Percentiles rank a stretch among this genome's conserved stretches.
These are phyloP conservation scores for Amorphotheca resinae DNA, from an alignment of 495 filamentous ascomycete genomes.

Conservation along the genomic window DNA sequence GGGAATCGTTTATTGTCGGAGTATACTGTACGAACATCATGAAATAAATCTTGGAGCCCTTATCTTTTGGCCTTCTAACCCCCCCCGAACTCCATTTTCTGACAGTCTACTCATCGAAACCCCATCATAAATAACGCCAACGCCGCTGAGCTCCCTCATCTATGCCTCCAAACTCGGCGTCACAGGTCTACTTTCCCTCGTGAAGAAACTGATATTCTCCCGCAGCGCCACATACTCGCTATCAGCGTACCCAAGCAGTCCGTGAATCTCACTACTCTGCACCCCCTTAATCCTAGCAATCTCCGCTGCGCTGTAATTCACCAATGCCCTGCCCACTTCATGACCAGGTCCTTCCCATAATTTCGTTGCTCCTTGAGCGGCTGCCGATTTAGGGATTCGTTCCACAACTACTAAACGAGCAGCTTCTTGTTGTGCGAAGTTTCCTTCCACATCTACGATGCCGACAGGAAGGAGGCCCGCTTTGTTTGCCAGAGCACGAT, in stretches of 20 bases:
- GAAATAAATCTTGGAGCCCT: too few relatives aligned
- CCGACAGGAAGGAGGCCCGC: conserved; percentile 87
- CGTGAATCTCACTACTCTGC: conserved; percentile 66
- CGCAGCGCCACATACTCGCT: conserved; percentile 87
- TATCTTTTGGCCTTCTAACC: too few relatives aligned
- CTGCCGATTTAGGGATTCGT: conserved; percentile 4
- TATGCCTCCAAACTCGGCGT: conserved; percentile 27
- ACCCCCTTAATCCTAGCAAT: conserved; percentile 74
- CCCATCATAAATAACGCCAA: too few relatives aligned
- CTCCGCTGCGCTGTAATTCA: conserved; percentile 83
- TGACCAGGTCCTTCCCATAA: conserved; percentile 41
- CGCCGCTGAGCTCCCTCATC: not conserved
- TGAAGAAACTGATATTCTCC: conserved; percentile 75
- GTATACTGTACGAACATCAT: too few relatives aligned
- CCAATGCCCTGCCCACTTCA: conserved; percentile 86
- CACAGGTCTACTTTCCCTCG: conserved; percentile 26
- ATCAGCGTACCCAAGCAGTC: conserved; percentile 77
- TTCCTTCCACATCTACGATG: conserved; percentile 76
- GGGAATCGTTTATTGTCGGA: too few relatives aligned
- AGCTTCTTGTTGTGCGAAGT: conserved; percentile 83
- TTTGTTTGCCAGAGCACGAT: conserved; percentile 63
- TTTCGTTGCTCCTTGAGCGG: conserved; percentile 1
- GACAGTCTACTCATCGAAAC: too few relatives aligned
- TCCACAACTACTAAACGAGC: conserved; percentile 74
- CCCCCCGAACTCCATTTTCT: too few relatives aligned